Base-by-base conservation (phyloP, 306 rosid genomes). In the Prunus padus region DNA sequence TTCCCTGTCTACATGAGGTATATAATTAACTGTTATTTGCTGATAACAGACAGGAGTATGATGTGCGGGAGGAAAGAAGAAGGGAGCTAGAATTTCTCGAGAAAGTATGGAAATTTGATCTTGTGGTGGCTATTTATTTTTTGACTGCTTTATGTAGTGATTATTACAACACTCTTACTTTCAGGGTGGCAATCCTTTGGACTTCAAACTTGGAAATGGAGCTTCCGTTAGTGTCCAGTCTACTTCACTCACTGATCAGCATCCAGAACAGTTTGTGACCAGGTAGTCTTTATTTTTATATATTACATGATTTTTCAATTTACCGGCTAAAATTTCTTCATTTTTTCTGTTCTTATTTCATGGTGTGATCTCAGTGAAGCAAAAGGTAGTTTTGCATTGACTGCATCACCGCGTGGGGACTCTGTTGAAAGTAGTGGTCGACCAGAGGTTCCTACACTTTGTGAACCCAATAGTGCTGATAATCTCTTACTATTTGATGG, bases 161-260 rank as follows among this genome's bases (percentile, higher is more conserved):
- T 77, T 63, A 69, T 83, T 40, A 44, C 54, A n/a, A 49, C 67
- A 75, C 72, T 50, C 77, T 73, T 74, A 67, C 73, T 57, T 88
- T 83, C 81, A 96, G 99, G 99, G 99, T 63, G 99, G 99, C 67
- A 92, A 95, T 80, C 98, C 99, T 71, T 84, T 96, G 86, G 94
- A 96, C 87, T 96, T 90, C 79, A 96, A 88, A 86, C 73, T 81
- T 86, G 92, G 92, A 78, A 90, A 82, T 88, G 87, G 88, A 75
- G 90, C 94, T 84, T 96, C 99, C 50, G 91, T 88, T 79, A 92
- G 99, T 84, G 94, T 92, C 74, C 99, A 96, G 81, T 96, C 99
- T 72, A 92, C 99, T 69, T 96, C 98, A 57, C 96, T 88, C 76
- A 87, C 91, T 79, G 96, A 91, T 89, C 99, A 90, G 78, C 93